These are phyloP conservation scores for Coniochaeta sp. DNA, from an alignment of 2,329 filamentous ascomycete genomes.

Conservation along the genomic window DNA sequence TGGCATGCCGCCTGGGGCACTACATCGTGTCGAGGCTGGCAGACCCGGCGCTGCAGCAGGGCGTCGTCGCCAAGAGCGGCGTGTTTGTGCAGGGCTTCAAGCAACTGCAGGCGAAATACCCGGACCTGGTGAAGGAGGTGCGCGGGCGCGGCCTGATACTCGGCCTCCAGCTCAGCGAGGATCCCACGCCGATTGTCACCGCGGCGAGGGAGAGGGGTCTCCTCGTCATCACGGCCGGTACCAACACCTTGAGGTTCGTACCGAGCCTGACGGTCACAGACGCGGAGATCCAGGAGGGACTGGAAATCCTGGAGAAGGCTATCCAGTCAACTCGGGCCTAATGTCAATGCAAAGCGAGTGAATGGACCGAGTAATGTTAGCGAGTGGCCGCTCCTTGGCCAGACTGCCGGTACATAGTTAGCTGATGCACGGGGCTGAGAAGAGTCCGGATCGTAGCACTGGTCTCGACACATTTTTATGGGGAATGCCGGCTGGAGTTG, in stretches of 20 bases:
- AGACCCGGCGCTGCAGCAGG: conserved; percentile 59
- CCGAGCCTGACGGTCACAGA: conserved; percentile 77
- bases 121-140: conserved; percentile 68
- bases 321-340: conserved; percentile 34
- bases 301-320: conserved; percentile 67
- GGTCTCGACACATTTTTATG: background rate
- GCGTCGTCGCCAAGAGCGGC: conserved; percentile 59
- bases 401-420: background rate
- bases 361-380: no score
- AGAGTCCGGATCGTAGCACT: background rate
- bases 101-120: conserved; percentile 42
- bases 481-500: background rate
- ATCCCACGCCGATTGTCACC: conserved; percentile 68
- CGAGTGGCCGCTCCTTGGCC: background rate
- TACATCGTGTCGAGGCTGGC: conserved; percentile 75
- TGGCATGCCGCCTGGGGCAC: conserved; percentile 77
- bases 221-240: conserved; percentile 86
- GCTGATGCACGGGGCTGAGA: background rate
- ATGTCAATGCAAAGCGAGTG: background rate
- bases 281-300: conserved; percentile 70
- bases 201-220: conserved; percentile 83
- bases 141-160: conserved; percentile 80
- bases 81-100: conserved; percentile 42
- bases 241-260: conserved; percentile 87
- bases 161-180: conserved; percentile 72